These are phyloP conservation scores for Pseudonectria buxi DNA, from an alignment of 2,329 filamentous ascomycete species.

Conservation along the genomic window DNA sequence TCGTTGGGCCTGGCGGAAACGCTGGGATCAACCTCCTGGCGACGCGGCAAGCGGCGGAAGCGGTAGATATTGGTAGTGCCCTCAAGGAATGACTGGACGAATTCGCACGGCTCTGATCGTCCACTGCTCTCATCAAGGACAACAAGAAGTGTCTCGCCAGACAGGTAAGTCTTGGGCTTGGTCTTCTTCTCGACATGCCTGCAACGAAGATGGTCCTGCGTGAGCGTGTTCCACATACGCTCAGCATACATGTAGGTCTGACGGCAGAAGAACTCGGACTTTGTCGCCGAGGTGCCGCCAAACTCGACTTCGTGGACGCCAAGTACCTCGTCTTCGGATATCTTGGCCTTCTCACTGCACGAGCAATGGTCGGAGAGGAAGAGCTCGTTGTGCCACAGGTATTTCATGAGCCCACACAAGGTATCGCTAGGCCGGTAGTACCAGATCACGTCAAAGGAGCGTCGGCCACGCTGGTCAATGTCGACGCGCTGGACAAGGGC, in stretches of 20 bases:
- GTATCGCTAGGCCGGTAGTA: slow-evolving; percentile 67
- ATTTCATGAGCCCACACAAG: slow-evolving; percentile 58
- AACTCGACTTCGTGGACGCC: slow-evolving; percentile 53
- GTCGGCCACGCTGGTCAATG: slow-evolving; percentile 24
- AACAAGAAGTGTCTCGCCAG: slow-evolving; percentile 56
- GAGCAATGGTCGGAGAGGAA: slow-evolving; percentile 74
- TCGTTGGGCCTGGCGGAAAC: slow-evolving; percentile 44
- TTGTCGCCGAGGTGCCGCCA: slow-evolving; percentile 41
- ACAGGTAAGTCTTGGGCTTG: slow-evolving; percentile 26
- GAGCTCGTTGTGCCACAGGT: slow-evolving; percentile 65
- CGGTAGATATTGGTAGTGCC: slow-evolving; percentile 17
- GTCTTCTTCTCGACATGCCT: slow-evolving; percentile 24
- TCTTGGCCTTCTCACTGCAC: slow-evolving; percentile 44
- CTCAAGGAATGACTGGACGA: slow-evolving; percentile 33
- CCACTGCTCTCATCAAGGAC: slow-evolving; percentile 22
- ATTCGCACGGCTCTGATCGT: slow-evolving; percentile 54
- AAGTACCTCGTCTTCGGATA: slow-evolving; percentile 50
- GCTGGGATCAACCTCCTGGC: slow-evolving; percentile 31
- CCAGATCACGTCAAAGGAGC: slow-evolving; percentile 62
- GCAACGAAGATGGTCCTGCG: slow-evolving; percentile 49
- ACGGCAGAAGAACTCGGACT: slow-evolving; percentile 58
- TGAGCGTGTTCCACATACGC: slow-evolving; percentile 55
- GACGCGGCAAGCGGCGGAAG: slow-evolving; percentile 49
- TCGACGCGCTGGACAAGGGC: slow-evolving; percentile 58
- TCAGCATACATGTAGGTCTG: slow-evolving; percentile 59